phyloP scores from a whole-genome alignment of 2,329 filamentous ascomycete species.

The Lanzia echinophila region DNA sequence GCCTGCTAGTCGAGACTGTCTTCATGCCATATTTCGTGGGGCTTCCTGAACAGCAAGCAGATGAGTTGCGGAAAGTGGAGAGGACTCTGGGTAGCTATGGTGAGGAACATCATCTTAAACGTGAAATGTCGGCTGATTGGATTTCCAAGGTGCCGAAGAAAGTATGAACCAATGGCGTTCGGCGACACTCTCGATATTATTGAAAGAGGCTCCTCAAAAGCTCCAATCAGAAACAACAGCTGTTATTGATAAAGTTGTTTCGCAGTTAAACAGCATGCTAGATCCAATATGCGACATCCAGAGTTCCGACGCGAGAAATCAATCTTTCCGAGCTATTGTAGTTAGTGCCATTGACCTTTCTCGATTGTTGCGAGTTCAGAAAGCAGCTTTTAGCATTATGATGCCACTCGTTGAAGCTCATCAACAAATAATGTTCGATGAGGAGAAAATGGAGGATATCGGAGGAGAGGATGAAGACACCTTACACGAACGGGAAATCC shows the following conservation, averaged over 20 bases:
- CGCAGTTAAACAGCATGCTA: slow-evolving; percentile 43
- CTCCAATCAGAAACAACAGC: slow-evolving; percentile 41
- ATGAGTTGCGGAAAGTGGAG: slow-evolving; percentile 37
- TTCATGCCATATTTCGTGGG: slow-evolving; percentile 61
- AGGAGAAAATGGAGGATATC: slow-evolving; percentile 58
- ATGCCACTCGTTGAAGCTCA: slow-evolving; percentile 48
- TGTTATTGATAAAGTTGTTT: slow-evolving; percentile 39
- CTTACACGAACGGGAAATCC: slow-evolving; percentile 46
- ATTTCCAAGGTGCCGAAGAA: slow-evolving; percentile 39
- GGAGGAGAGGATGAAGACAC: slow-evolving; percentile 53
- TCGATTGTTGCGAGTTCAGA: slow-evolving; percentile 50
- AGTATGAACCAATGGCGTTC: slow-evolving; percentile 61
- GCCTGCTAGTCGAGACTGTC: slow-evolving; percentile 52
- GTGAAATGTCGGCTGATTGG: background rate
- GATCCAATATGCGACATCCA: slow-evolving; percentile 37
- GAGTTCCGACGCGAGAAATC: slow-evolving; percentile 39
- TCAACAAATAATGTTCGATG: slow-evolving; percentile 50
- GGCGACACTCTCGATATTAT: slow-evolving; percentile 53
- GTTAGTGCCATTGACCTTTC: slow-evolving; percentile 49
- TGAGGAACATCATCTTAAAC: slow-evolving; percentile 8
- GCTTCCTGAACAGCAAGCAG: slow-evolving; percentile 46
- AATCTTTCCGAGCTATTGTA: slow-evolving; percentile 47
- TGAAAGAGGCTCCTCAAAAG: slow-evolving; percentile 43
- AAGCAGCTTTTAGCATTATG: slow-evolving; percentile 48
- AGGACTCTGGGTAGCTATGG: slow-evolving; percentile 21